These are phyloP conservation scores for Chrysophaeum taylorii DNA, from an alignment of 352 stramenopile species.

Conservation along the genomic window DNA sequence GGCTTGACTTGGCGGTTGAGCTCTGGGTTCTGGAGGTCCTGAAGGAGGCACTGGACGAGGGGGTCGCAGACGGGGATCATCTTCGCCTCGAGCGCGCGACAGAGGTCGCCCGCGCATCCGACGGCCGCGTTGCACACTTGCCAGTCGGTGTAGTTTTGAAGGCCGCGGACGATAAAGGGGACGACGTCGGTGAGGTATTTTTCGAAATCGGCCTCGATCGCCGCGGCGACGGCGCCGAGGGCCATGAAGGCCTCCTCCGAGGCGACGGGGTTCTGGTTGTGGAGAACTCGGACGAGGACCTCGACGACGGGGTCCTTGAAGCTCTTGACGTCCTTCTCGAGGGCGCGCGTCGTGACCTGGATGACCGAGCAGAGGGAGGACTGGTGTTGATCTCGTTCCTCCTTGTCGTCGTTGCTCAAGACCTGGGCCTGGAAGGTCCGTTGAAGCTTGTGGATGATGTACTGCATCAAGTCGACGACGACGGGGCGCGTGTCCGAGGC, in stretches of 20 bases:
- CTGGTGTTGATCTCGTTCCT: conserved; percentile 51
- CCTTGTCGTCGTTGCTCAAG: conserved; percentile 46
- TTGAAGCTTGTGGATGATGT: conserved; percentile 42
- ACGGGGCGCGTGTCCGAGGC: conserved; percentile 44
- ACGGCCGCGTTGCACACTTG: conserved; percentile 89
- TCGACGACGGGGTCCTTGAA: conserved; percentile 85
- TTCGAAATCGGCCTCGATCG: conserved; percentile 44
- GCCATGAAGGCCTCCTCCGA: conserved; percentile 92
- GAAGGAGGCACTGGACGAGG: conserved; percentile 80
- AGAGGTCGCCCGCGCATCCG: conserved; percentile 85
- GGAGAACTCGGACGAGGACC: conserved; percentile 83
- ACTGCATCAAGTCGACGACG: conserved; percentile 46
- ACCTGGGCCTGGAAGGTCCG: conserved; percentile 40
- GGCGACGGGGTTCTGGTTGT: conserved; percentile 75
- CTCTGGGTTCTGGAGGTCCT: conserved; percentile 82
- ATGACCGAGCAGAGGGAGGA: conserved; percentile 75
- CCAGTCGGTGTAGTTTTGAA: conserved; percentile 88
- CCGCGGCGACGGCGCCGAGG: conserved; percentile 66
- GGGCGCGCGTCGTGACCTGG: conserved; percentile 59
- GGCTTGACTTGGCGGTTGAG: conserved; percentile 89
- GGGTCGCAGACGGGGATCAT: conserved; percentile 84
- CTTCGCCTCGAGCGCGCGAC: conserved; percentile 71
- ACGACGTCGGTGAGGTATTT: conserved; percentile 89
- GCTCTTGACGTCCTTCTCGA: conserved; percentile 55
- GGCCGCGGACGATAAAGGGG: conserved; percentile 72